These are phyloP conservation scores for Citrus hindsii DNA, from an alignment of 345 rosid species.

Conservation along the genomic window DNA sequence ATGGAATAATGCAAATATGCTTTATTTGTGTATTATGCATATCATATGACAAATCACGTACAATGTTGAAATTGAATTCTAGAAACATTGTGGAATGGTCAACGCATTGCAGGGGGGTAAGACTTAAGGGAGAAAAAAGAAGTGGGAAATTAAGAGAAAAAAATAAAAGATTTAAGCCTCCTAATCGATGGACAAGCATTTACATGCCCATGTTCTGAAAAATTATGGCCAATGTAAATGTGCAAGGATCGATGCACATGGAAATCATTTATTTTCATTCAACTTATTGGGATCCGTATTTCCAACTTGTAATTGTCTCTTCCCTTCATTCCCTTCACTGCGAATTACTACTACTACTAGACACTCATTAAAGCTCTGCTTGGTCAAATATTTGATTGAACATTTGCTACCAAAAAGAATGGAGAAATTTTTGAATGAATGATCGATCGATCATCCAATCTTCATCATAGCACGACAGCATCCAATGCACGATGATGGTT, in stretches of 20 bases:
- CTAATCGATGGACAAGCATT: neutral
- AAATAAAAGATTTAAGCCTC: neutral
- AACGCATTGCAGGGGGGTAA: neutral
- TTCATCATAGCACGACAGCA: no score
- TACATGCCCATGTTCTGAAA: neutral
- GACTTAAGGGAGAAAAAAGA: no score
- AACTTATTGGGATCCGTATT: neutral
- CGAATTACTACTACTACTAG: neutral
- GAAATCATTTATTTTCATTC: neutral
- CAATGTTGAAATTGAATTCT: no score
- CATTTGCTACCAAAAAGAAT: neutral
- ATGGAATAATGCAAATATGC: no score
- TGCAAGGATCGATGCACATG: neutral
- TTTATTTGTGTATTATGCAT: no score
- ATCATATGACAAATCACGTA: neutral
- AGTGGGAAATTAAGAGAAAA: no score
- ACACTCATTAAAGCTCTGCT: neutral
- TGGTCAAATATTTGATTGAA: neutral
- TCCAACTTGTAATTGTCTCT: neutral
- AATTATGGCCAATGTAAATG: neutral
- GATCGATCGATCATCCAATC: no score
- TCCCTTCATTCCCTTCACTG: neutral
- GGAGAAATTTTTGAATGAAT: neutral
- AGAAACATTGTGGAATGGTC: neutral
- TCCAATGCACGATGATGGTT: no score